phyloP scores from a whole-genome alignment of 2,329 filamentous ascomycete genomes.

The Aspergillus udagawae region DNA sequence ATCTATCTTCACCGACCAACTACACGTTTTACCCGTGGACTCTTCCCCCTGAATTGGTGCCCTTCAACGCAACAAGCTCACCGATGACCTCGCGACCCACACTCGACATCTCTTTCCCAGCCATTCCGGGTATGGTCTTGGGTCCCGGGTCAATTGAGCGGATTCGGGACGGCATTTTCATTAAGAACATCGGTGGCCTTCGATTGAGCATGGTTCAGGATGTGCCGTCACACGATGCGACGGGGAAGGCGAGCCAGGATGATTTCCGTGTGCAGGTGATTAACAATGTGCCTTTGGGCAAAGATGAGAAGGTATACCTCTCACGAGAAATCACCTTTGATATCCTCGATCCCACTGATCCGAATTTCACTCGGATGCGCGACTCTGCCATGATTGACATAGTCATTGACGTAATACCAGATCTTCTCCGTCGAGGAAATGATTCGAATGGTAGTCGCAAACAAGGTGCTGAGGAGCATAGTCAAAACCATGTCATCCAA shows the following conservation, averaged over 20 bases:
- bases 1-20: constrained; percentile 62
- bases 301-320: constrained; percentile 82
- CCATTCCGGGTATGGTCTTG: constrained; percentile 47
- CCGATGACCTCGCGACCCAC: constrained; percentile 67
- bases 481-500: constrained; percentile 16
- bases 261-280: constrained; percentile 66
- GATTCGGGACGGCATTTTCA: constrained; percentile 55
- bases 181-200: constrained; percentile 59
- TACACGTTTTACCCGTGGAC: constrained; percentile 94
- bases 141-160: constrained; percentile 52
- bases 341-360: constrained; percentile 62
- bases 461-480: constrained; percentile 19
- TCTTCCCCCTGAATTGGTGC: constrained; percentile 69
- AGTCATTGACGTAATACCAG: constrained; percentile 56
- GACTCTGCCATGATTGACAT: constrained; percentile 72
- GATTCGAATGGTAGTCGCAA: constrained; percentile 27
- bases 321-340: constrained; percentile 71
- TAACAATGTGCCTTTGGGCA: constrained; percentile 74
- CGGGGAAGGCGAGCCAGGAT: constrained; percentile 21
- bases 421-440: constrained; percentile 30
- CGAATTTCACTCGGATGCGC: constrained; percentile 74
- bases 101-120: constrained; percentile 65
- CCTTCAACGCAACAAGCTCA: constrained; percentile 71
- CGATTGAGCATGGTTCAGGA: constrained; percentile 50
- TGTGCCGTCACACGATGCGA: constrained; percentile 26